Base-by-base conservation (phyloP, 2,329 filamentous ascomycete genomes). In the Hortaea werneckii region DNA sequence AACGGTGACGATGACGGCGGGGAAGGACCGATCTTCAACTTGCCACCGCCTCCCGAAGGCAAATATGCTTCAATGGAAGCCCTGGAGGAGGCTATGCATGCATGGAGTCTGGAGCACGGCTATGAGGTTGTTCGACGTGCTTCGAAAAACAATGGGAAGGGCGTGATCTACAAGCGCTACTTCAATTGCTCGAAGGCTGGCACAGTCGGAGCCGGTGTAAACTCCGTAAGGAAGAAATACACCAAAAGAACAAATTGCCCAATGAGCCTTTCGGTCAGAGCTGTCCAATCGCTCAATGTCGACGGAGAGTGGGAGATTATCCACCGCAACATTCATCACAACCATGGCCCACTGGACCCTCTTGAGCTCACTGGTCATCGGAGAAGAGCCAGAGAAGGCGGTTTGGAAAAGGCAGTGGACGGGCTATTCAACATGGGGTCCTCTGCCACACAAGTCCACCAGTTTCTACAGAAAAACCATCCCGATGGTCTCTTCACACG, bases 151-250 rank as follows among this genome's bases (percentile, higher is more conserved):
- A 63, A 63, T 40, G 58, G 58, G 3, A 44, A 44, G n/a, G 58
- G 59, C 12, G 46, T 55, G 32, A 51, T 61, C 26, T 63, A 63
- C 53, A 63, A 63, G 48, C 58, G 60, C 27, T 63, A 62, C 50
- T 61, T 57, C 42, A 56, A 63, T 41, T 63, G 60, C 55, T 56
- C 54, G 45, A 60, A 58, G 46, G 58, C 62, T 47, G 60, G 60
- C 38, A 54, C 51, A 6, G 49, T 54, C 6, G 51, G 54, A 42
- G 56, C 54, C 10, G 52, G 58, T 26, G 47, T 54, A 7, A 50
- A 59, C 8, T 42, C 54, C 44, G 59, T 57, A 32, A 49, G 58
- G 13, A 60, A 60, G 44, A 20, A 20, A 20, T 20, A 20, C 20
- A 58, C 54, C 32, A 54, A 57, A 39, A 55, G 58, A 27, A 58